Evolutionary conservation across 441 rosid species (phyloP), one percentile per base, ranked within the genome.

Genomic region (Populus hybrid): DNA sequence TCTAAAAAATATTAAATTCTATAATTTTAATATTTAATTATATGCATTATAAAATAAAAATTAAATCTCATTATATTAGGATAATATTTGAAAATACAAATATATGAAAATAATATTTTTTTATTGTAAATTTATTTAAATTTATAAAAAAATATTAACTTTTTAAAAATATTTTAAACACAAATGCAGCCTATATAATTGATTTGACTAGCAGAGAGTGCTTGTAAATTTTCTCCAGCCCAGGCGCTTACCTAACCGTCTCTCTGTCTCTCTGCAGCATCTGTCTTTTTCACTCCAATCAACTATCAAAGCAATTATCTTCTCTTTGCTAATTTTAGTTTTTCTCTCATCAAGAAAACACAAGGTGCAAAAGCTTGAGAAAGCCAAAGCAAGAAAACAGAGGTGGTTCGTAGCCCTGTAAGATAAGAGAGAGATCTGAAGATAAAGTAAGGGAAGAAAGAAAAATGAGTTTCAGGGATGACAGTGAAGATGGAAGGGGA

Each of bases 391-490:
- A 53, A 18, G n/a, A 18, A 53, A 18, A 53, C 61, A 53, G 61
- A 53, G 61, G 7, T 53, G 61, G 7, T 4, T 14, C 57, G 61
- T 53, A 53, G n/a, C 61, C n/a, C 61, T 1, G 61, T 53, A 53
- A 18, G 61, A 53, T 1, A 53, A 18, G 61, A 53, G 61, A 53
- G 61, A 53, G n/a, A 53, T 53, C 61, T 53, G 61, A 53, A 53
- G 61, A 53, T 53, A 53, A 53, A 53, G n/a, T 53, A 53, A 6
- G n/a, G 8, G 61, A 18, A 53, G 61, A 53, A 46, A 38, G 59
- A 65, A 34, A 75, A 63, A 94, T 94, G 98, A 89, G 98, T 85
- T 90, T 84, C 85, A 81, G 97, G 81, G 98, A 94, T 1, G 98
- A 93, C 7, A 53, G 79, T 5, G 97, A 92, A 9, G 98, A 91